Percentiles rank a stretch among this genome's conserved stretches.
Conservation (phyloP, 208 protist genomes). For the Naegleria gruberi region DNA sequence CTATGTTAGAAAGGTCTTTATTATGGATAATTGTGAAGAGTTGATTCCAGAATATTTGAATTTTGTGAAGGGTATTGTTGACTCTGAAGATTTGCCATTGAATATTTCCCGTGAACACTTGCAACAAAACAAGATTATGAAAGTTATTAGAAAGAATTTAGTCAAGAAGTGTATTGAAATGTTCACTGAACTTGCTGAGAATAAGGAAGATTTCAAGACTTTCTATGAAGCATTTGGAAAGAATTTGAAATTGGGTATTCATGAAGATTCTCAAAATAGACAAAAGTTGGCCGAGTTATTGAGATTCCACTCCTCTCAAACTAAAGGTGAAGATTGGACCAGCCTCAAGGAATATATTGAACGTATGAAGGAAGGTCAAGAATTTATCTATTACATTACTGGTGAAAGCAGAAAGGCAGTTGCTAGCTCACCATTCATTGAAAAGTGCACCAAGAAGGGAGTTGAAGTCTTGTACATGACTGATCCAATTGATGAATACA, state of each 20-base stretch:
- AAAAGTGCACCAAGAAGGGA: constrained; percentile 75
- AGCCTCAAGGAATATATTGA: constrained; percentile 91
- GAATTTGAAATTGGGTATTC: constrained; percentile 96
- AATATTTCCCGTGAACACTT: constrained; percentile 97
- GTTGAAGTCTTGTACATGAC: constrained; percentile 93
- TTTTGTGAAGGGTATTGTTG: constrained; percentile 93
- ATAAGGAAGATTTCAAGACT: constrained; percentile 95
- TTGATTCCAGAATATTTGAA: constrained; percentile 91
- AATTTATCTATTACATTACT: constrained; percentile 97
- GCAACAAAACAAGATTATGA: constrained; percentile 96
- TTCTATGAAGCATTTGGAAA: constrained; percentile 95
- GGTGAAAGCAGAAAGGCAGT: constrained; percentile 79
- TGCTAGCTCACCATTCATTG: constrained; percentile 89
- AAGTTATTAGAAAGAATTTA: constrained; percentile 95
- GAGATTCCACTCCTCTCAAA: constrained; percentile 82
- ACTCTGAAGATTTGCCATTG: constrained; percentile 94
- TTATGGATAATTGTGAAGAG: constrained; percentile 96
- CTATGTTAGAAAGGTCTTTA: constrained; percentile 91
- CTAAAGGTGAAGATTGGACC: constrained; percentile 72
- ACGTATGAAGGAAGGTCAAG: constrained; percentile 92
- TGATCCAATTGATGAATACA: constrained; percentile 98
- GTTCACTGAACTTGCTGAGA: constrained; percentile 87
- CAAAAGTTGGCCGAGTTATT: constrained; percentile 86
- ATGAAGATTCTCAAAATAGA: constrained; percentile 89
- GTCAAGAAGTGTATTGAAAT: constrained; percentile 94